These are phyloP conservation scores for Sporothrix luriei DNA, from an alignment of 2,329 filamentous ascomycete genomes.

Conservation along the genomic window DNA sequence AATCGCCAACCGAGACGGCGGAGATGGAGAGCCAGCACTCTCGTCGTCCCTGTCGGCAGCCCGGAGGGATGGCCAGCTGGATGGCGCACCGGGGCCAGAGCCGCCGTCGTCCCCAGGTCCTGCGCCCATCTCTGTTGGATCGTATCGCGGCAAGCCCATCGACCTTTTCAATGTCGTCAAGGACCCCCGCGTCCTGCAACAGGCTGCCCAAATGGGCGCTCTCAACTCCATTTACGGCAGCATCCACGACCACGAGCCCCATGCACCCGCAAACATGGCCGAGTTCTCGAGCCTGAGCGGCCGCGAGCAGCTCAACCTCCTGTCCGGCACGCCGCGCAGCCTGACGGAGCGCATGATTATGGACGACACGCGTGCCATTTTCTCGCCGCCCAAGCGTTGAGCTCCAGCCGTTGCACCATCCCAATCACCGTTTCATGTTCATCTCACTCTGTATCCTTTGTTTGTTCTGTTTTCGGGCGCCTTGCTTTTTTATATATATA, in stretches of 20 bases:
- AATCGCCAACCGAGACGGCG: not conserved
- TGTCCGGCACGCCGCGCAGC: slow-evolving; percentile 40
- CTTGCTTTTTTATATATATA: not conserved
- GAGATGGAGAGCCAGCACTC: not conserved
- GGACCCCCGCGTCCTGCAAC: slow-evolving; percentile 45
- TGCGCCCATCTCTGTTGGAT: slow-evolving; percentile 43
- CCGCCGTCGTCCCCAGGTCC: slow-evolving; percentile 31
- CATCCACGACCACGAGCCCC: slow-evolving; percentile 40
- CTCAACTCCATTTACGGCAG: slow-evolving; percentile 49
- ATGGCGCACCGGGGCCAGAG: not conserved
- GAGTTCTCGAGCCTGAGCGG: slow-evolving; percentile 36
- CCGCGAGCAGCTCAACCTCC: slow-evolving; percentile 14
- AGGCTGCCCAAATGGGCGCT: slow-evolving; percentile 45
- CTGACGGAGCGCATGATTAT: slow-evolving; percentile 43
- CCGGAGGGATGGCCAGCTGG: not conserved
- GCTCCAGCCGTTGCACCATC: not conserved
- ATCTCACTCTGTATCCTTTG: not conserved
- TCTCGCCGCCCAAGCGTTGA: slow-evolving; percentile 11
- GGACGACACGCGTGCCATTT: slow-evolving; percentile 34
- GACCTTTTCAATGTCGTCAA: slow-evolving; percentile 45
- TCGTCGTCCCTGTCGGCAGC: not conserved
- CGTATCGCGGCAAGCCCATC: slow-evolving; percentile 47
- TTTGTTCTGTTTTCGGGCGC: not conserved
- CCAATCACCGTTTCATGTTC: not conserved
- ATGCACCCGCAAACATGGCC: slow-evolving; percentile 37